Evolutionary conservation across 225 moss, liverwort and hornwort species (phyloP).

Genomic region (Climacium dendroides): DNA sequence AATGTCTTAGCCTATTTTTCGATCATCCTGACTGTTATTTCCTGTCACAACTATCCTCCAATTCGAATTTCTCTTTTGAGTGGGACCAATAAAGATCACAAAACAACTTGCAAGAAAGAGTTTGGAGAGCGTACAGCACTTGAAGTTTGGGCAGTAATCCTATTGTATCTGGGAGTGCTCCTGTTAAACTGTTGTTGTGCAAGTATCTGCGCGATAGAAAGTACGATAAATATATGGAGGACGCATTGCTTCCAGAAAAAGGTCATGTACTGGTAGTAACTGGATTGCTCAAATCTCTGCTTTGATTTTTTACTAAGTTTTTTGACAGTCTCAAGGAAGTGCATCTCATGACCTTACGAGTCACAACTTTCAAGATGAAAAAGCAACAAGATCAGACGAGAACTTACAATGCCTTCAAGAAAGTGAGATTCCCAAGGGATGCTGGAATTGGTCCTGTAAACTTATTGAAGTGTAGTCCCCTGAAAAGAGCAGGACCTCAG

Average conservation of each 20-base stretch:
- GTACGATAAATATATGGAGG: neutral
- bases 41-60: neutral
- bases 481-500: neutral
- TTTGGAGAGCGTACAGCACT: constrained; percentile 26
- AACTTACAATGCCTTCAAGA: constrained; percentile 27
- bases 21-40: neutral
- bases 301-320: neutral
- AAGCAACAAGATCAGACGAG: neutral
- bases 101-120: neutral
- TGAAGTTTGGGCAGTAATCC: constrained; percentile 10
- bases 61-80: neutral
- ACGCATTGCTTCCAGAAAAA: neutral
- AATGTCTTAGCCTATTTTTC: neutral
- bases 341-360: neutral
- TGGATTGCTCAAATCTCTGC: neutral
- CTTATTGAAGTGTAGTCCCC: constrained; percentile 32
- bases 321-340: neutral
- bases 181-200: constrained; percentile 31
- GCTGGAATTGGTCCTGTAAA: constrained; percentile 35
- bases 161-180: constrained; percentile 13
- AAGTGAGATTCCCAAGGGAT: constrained; percentile 19
- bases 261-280: neutral
- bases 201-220: constrained; percentile 23
- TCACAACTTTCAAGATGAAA: neutral
- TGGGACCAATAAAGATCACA: neutral